phyloP scores from a whole-genome alignment of 2,329 filamentous ascomycete genomes.

The Neoascochyta sp. region DNA sequence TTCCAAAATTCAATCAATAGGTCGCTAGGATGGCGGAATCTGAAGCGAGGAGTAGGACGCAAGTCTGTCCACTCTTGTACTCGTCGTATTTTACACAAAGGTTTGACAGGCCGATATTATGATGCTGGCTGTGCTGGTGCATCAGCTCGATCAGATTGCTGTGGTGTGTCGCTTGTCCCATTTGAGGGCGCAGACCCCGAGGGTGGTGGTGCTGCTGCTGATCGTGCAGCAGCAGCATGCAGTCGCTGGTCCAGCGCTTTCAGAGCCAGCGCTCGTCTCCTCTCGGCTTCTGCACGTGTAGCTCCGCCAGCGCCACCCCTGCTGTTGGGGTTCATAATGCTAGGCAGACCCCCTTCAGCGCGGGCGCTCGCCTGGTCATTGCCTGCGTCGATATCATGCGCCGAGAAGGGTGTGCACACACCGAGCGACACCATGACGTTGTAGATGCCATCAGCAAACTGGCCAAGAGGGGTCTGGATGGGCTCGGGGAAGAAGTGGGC shows the following conservation, averaged over 20 bases:
- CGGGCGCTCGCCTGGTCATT: conserved; percentile 67
- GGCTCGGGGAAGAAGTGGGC: conserved; percentile 90
- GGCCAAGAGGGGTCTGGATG: conserved; percentile 71
- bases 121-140: conserved; percentile 18
- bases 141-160: conserved; percentile 41
- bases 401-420: conserved; percentile 81
- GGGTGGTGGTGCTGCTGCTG: conserved; percentile 41
- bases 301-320: conserved; percentile 52
- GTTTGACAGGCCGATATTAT: conserved; percentile 10
- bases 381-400: conserved; percentile 70
- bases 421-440: conserved; percentile 68
- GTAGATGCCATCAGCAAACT: conserved; percentile 72
- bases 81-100: neutral
- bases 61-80: neutral
- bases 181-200: conserved; percentile 26
- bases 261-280: conserved; percentile 80
- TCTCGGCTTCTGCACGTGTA: conserved; percentile 86
- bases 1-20: conserved; percentile 10
- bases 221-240: conserved; percentile 68
- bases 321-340: conserved; percentile 52
- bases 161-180: conserved; percentile 42
- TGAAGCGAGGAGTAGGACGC: conserved; percentile 1
- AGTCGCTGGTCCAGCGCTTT: conserved; percentile 89
- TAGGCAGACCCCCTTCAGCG: conserved; percentile 59
- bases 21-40: too few relatives aligned